Base-by-base conservation (phyloP, 257 asterid species). In the Solanum sitiens region DNA sequence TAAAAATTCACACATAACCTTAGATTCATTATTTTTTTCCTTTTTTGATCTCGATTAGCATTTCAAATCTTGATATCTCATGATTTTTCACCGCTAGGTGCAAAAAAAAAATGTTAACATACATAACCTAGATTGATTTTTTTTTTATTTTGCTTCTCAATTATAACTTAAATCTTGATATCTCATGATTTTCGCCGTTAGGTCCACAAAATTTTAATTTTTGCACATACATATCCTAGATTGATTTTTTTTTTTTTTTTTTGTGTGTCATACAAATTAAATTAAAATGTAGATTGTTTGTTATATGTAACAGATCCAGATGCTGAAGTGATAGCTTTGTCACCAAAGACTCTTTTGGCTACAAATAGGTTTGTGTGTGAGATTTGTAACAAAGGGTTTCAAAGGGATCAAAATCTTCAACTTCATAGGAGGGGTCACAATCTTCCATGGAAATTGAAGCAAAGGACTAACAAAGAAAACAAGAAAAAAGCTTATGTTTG, bases 351-450 rank as follows among this genome's bases (percentile, higher is more conserved):
- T 45, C 94, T 96, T 1, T 40, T 96, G 87, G 96, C 99, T 0
- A 95, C 98, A 5, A 96, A 96, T 87, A 86, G 98, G 84, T 96
- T 93, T 67, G 95, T 96, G 11, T 96, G 98, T 47, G 99, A 96
- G 90, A 90, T 96, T n/a, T 96, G 99, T 92, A 95, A 93, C 93
- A 94, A 95, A 89, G 98, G 98, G n/a, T 96, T 96, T 42, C 99
- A 96, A 88, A 93, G 99, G 68, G 99, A 96, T n/a, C 99, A 96
- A 70, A 96, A 96, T 32, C 98, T 96, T 4, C 99, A 96, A 40
- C 98, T 96, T 33, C 99, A 96, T 86, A 88, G 99, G 39, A 90
- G 99, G 76, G 99, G 99, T 0, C 99, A 96, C 88, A 96, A 95
- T 18, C 94, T 96, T 56, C 99, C 99, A 35, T 96, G 98, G 98